Percentiles rank a stretch among this genome's conserved stretches.
Conservation (phyloP, 2,329 filamentous ascomycete genomes). For the Diaporthe australafricana region DNA sequence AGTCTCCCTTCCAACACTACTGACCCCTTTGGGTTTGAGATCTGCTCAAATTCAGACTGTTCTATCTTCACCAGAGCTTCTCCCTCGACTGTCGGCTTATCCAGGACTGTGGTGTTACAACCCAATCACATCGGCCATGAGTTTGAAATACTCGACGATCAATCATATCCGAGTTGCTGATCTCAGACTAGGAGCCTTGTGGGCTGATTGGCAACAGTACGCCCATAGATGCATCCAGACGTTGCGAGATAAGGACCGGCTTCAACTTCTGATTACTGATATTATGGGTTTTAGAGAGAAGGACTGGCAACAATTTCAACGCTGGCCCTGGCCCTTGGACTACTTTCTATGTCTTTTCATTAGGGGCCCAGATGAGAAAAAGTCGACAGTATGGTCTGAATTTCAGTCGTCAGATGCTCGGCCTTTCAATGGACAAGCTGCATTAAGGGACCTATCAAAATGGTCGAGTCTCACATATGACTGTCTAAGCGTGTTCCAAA, state of each 20-base stretch:
- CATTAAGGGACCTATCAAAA: not conserved
- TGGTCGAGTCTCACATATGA: too few relatives aligned
- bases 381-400: not conserved
- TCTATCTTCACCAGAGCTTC: not conserved
- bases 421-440: too few relatives aligned
- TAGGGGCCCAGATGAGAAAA: not conserved
- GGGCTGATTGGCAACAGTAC: not conserved
- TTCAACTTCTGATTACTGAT: not conserved
- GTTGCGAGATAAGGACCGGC: not conserved
- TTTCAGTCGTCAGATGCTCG: not conserved
- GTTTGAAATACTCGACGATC: not conserved
- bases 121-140: not conserved
- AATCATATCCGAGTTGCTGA: not conserved
- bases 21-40: not conserved
- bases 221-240: not conserved
- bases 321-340: not conserved
- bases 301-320: not conserved
- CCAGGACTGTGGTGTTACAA: not conserved
- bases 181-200: not conserved
- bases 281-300: accelerated
- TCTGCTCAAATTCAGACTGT: not conserved
- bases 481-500: too few relatives aligned
- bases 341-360: not conserved
- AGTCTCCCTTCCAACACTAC: not conserved
- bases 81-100: not conserved